Evolutionary conservation across 2,329 filamentous ascomycete genomes (phyloP).

Genomic region (Colletotrichum sp.): DNA sequence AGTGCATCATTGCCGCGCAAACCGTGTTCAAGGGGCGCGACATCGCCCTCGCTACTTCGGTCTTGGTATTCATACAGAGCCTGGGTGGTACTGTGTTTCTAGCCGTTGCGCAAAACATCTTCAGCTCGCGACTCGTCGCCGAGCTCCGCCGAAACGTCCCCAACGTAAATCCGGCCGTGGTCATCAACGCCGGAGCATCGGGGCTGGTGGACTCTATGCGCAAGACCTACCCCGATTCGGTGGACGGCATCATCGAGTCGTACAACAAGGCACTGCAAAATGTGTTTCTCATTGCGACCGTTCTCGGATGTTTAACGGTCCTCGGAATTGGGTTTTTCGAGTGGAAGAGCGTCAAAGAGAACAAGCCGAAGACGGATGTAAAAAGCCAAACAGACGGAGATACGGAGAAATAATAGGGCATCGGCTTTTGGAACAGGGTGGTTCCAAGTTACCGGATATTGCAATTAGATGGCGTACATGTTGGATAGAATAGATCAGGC

Average conservation of each 20-base stretch:
- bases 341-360: slow-evolving; percentile 14
- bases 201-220: neutral
- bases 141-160: slow-evolving; percentile 8
- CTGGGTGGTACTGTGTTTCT: slow-evolving; percentile 9
- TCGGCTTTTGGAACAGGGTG: neutral
- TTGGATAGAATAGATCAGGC: neutral
- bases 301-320: neutral
- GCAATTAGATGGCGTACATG: neutral
- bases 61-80: slow-evolving; percentile 7
- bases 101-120: slow-evolving; percentile 9
- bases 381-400: neutral
- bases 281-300: slow-evolving; percentile 52
- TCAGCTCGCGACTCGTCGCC: neutral
- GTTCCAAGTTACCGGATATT: neutral
- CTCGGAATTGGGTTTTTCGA: slow-evolving; percentile 13
- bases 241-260: slow-evolving; percentile 47
- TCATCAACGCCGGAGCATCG: slow-evolving; percentile 10
- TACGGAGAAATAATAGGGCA: neutral
- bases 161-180: neutral
- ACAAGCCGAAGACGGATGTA: neutral
- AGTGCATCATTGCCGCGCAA: slow-evolving; percentile 12
- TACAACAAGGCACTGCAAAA: slow-evolving; percentile 54
- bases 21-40: slow-evolving; percentile 11
- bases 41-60: slow-evolving; percentile 9
- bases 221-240: neutral